These are phyloP conservation scores for barrel medic (Medicago truncatula) DNA, from an alignment of 306 rosid genomes.

Conservation along the genomic window MtrunA17r5.0-ANR NC_053048.1:49925501-49926000, in stretches of 20 bases:
- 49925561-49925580: slow-evolving; percentile 64
- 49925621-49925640: slow-evolving; percentile 55
- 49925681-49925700: slow-evolving; percentile 75
- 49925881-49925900: slow-evolving; percentile 41
- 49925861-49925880: slow-evolving; percentile 41
- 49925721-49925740: slow-evolving; percentile 46
- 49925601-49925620: slow-evolving; percentile 91
- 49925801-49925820: slow-evolving; percentile 31
- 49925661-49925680: slow-evolving; percentile 44
- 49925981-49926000: slow-evolving; percentile 38
- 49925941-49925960: slow-evolving; percentile 24
- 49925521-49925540: slow-evolving; percentile 76
- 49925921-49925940: slow-evolving; percentile 46
- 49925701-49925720: slow-evolving; percentile 72
- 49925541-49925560: slow-evolving; percentile 56
- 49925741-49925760: slow-evolving; percentile 38
- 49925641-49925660: slow-evolving; percentile 25
- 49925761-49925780: neutral
- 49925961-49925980: slow-evolving; percentile 45
- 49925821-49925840: slow-evolving; percentile 24
- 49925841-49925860: slow-evolving; percentile 36
- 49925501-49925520: slow-evolving; percentile 37
- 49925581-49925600: slow-evolving; percentile 57
- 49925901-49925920: slow-evolving; percentile 30
- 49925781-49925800: slow-evolving; percentile 46